Evolutionary conservation across 108 stramenopile genomes (phyloP), one percentile per base, ranked within the genome.

Genomic region (Cyclotella cryptica): DNA sequence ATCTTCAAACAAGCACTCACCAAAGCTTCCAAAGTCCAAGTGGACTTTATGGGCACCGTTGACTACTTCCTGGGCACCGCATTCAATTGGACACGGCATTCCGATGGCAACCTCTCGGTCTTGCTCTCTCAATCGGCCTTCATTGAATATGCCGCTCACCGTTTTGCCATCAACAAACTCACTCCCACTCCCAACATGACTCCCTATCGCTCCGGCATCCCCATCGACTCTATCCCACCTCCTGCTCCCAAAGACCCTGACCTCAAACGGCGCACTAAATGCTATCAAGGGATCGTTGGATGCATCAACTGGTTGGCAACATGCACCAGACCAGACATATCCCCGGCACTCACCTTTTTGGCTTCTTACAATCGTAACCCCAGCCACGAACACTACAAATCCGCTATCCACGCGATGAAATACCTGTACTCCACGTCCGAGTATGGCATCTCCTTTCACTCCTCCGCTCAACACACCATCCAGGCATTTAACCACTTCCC

Each of bases 101-200:
- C 42, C 22, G 43, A 66, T 22, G 43, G 64, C 43, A 10, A 45
- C 21, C 15, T 66, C 64, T 66, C 64, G n/a, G 64, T 62, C 30
- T 30, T 24, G 12, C 60, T 62, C 30, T 15, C 60, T 13, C 64
- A 66, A 45, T 30, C 64, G 7, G 19, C 43, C 18, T 45, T n/a
- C n/a, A n/a, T n/a, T n/a, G n/a, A n/a, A n/a, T n/a, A n/a, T n/a
- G n/a, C n/a, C n/a, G n/a, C n/a, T 35, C 61, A 62, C 30, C 27
- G 29, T 11, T 62, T 62, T 62, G 61, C 30, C 13, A n/a, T 62
- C 6, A 28, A 62, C 61, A 19, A 15, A 19, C 14, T 21, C 19
- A 55, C 13, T 55, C 54, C 54, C 19, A 21, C n/a, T n/a, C n/a
- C n/a, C n/a, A n/a, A n/a, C n/a, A n/a, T n/a, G n/a, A n/a, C n/a